phyloP scores from a whole-genome alignment of 2,329 filamentous ascomycete genomes.

The Pyrenochaeta sp. region DNA sequence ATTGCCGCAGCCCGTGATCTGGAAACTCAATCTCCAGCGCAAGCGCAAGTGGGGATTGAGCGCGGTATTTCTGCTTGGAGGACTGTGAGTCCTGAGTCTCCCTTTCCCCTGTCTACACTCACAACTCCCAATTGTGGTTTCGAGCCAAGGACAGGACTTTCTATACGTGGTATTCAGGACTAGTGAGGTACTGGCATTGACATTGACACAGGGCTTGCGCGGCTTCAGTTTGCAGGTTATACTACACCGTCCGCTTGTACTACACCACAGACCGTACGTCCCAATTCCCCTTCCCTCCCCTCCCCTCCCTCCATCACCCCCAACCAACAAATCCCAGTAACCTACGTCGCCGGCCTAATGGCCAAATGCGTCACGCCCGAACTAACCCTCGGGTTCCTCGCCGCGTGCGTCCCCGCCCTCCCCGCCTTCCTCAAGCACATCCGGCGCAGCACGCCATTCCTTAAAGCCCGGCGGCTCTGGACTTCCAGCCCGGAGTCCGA shows the following conservation, averaged over 20 bases:
- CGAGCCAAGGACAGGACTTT: no score
- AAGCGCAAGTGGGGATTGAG: slow-evolving; percentile 18
- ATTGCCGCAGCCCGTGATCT: slow-evolving; percentile 27
- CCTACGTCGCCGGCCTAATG: neutral
- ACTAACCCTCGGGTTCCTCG: no score
- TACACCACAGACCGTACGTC: slow-evolving; percentile 15
- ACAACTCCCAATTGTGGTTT: no score
- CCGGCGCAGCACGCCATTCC: no score
- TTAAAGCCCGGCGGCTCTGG: no score
- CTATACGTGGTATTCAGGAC: no score
- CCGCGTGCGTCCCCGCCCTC: slow-evolving; percentile 20
- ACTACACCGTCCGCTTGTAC: slow-evolving; percentile 16
- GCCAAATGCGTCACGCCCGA: neutral
- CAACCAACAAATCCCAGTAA: neutral
- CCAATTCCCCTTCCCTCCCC: no score
- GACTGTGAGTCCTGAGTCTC: slow-evolving; percentile 11
- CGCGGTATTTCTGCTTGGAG: slow-evolving; percentile 18
- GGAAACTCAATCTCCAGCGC: slow-evolving; percentile 15
- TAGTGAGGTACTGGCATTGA: no score
- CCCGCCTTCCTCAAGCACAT: slow-evolving; percentile 19
- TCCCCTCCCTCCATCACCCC: slow-evolving; percentile 1
- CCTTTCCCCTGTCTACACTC: neutral
- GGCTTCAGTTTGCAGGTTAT: slow-evolving; percentile 16
- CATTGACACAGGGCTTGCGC: slow-evolving; percentile 17
- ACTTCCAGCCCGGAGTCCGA: no score